Conservation (phyloP, 208 protist genomes). For the Wallacemonas sp. region DNA sequence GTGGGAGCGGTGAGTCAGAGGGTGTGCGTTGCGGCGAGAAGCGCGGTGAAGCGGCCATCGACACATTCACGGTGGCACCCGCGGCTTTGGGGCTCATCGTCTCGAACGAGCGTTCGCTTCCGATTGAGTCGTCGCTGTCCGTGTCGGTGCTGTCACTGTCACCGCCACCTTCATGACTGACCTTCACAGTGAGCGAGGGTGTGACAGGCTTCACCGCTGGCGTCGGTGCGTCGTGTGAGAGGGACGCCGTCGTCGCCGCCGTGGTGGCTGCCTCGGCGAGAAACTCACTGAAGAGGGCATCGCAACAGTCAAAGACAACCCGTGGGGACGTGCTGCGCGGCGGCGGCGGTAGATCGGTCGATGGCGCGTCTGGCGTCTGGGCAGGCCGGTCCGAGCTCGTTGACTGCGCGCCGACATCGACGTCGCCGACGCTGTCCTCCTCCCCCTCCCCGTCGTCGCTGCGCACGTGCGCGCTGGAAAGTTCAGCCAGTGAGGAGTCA, state of each 20-base stretch:
- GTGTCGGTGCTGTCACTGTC: neutral
- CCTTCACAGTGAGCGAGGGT: no score
- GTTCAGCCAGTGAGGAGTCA: neutral
- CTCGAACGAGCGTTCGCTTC: constrained; percentile 5
- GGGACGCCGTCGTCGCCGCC: neutral
- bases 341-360: no score
- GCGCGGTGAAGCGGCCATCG: neutral
- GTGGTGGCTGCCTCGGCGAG: neutral
- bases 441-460: neutral
- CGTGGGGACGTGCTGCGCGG: neutral
- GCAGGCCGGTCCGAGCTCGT: no score
- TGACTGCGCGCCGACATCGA: neutral
- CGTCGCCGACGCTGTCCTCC: neutral
- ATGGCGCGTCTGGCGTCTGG: no score
- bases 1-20: neutral
- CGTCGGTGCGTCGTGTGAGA: no score
- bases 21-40: neutral
- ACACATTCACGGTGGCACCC: neutral
- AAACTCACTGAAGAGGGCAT: neutral
- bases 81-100: constrained; percentile 4
- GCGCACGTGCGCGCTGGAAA: neutral
- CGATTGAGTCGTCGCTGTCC: no score
- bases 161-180: neutral
- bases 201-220: no score
- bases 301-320: neutral